Base-by-base conservation (phyloP, 2,329 filamentous ascomycete genomes). In the Alternaria incomplexa region DNA sequence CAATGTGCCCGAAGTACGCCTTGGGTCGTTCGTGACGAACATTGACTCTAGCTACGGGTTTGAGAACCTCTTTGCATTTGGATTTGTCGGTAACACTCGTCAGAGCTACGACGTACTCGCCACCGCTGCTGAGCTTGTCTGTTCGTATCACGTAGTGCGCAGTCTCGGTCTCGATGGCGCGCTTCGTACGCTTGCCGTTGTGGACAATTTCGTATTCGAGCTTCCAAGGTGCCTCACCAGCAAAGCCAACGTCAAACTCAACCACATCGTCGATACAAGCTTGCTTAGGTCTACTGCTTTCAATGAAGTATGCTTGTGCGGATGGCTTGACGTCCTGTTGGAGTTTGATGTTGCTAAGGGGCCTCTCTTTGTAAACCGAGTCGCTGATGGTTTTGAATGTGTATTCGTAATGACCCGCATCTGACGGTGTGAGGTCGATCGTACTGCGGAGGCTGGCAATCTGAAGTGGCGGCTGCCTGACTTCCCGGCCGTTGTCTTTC, bases 301-400 rank as follows among this genome's bases (percentile, higher is more conserved):
- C 85, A 58, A 93, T 85, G 64, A 90, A 88, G 30, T 82, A 81
- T 23, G 95, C 95, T 10, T 91, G 92, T 7, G 96, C 95, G 5
- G 94, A 92, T 10, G 96, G 96, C 79, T 96, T 97, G 69, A 99
- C 95, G 72, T 93, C 90, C 79, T 98, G 95, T 79, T 96, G 91
- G 44, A 98, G 82, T 10, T 88, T 81, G 64, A 90, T 86, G 53
- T 90, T 88, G 26, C 84, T 85, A 22, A 78, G 57, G 6, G 67
- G 57, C 23, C 71, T 67, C 2, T 85, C 85, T 30, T 86, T 86
- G 81, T 99, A 99, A 30, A 98, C 90, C 48, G 86, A 85, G 79
- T 99, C 96, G 66, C 90, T 88, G 61, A 99, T 90, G 44, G 89
- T 88, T 66, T 87, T 87, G 81, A 99, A 97, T 23, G 89, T 86